Evolutionary conservation across 2,329 filamentous ascomycete species (phyloP), one percentile per base, ranked within the genome.

Genomic region (Neurospora sp.): DNA sequence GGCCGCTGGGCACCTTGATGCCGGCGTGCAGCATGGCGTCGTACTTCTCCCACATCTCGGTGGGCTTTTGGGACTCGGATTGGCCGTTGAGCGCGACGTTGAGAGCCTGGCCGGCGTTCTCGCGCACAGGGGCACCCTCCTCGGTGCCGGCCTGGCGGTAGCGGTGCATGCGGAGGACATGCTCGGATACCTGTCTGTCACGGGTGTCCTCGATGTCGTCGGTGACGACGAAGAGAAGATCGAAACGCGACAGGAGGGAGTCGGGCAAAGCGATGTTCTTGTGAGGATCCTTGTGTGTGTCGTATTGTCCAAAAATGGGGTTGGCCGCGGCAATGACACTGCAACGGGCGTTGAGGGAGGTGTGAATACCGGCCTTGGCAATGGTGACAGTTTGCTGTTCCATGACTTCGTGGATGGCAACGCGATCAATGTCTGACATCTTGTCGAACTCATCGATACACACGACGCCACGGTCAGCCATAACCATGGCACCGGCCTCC

Each of bases 371-470:
- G 1, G 96, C 96, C 82, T 99, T 99, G 68, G 96, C 96, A 77
- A 99, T 99, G 15, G 96, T 99, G 71, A 99, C 96, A 0, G 96
- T 99, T 82, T 99, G 96, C 82, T 99, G 96, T 82, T 99, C 96
- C 96, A 99, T 99, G 74, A 99, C 96, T 92, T 99, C 96, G 87
- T 99, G 96, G 75, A 99, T 99, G 66, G 96, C 96, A 4, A 99
- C 96, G 78, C 96, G 89, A 81, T 99, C 96, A 70, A 98, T 91
- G 78, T 99, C 96, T 70, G 93, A 97, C 96, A 99, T 99, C 81
- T 99, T 99, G 83, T 99, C 96, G 75, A 99, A 99, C 78, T 99
- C 96, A 79, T 99, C 96, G 74, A 99, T 99, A 83, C 96, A 99
- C 40, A 99, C 96, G 11, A 99, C 95, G 75, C 96, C 96, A 73